Evolutionary conservation across 306 rosid species (phyloP), one percentile per base, ranked within the genome.

Genomic region (Sophora flavescens): DNA sequence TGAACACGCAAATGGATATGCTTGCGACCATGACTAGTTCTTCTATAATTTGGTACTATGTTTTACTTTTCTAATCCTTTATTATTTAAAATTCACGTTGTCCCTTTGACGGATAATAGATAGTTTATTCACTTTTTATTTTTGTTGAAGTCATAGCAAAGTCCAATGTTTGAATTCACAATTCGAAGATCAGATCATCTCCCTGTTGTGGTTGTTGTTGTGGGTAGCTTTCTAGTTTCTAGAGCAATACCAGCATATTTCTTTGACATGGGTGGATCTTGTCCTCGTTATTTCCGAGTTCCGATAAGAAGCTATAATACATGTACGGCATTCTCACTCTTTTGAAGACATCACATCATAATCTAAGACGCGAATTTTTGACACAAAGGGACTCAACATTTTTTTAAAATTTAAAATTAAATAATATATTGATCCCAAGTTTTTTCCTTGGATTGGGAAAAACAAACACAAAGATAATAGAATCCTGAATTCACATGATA

Each of bases 261-360:
- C 74, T 12, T 16, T 54, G 32, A 48, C 32, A 53, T 64, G 6
- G 41, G 33, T 11, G 42, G 45, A 16, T 39, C 30, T 12, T 77
- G 48, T 72, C 82, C 72, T 77, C 47, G 57, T 71, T 48, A 45
- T 65, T 54, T 63, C 63, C 78, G 33, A 57, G 12, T 63, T 63
- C 39, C 50, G 57, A 63, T 16, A 63, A 32, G 61, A 36, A 16
- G 9, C 2, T 14, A 13, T 5, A 51, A 72, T 22, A 14, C 5
- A 47, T 17, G 36, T 8, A 50, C 16, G 52, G 60, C 36, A 14
- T 65, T 68, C 15, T 33, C 41, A 68, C 68, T 68, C 51, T 51
- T 63, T 7, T 62, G 70, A 16, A 41, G 48, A 66, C 59, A 42
- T 15, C 41, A 0, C 70, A 63, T 33, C 56, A 45, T 50, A 62